Evolutionary conservation across 257 asterid genomes (phyloP), one percentile per base, ranked within the genome.

Genomic region (Haberlea rhodopensis): DNA sequence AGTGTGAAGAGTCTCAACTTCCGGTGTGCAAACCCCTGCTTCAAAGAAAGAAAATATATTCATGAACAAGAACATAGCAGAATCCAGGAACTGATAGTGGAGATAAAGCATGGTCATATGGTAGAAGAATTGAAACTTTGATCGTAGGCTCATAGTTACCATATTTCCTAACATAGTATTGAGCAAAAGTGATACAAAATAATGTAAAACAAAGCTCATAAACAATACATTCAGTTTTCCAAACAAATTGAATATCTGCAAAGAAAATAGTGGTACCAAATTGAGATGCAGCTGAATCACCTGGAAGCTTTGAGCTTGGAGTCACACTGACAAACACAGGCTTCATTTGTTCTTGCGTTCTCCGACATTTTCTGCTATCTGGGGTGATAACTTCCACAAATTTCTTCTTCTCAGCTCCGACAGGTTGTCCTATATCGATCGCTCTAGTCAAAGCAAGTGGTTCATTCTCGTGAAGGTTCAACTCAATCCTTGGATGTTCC

Each of bases 1-100:
- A 55, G 97, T 89, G 57, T 26, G 87, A 67, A 92, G 68, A 64
- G 76, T 63, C 56, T 76, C 71, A 26, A 77, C 74, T 56, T 74
- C 89, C 21, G 78, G 61, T 22, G 77, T 69, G 62, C 69, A 71
- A 59, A 63, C 55, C 48, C 70, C 84, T 68, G 74, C 71, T 53
- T 66, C 52, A 37, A 27, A 34, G 45, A 67, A 57, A 52, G 57
- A 10, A 5, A 48, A 23, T 11, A 34, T 34, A 34, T 59, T 13
- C 68, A 27, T 20, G 24, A 49, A 62, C 19, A 34, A 46, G 28
- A 48, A 48, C 11, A 34, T 34, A 34, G 8, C 11, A 67, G 60
- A 66, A 11, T 46, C 43, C 23, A 43, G 8, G 18, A 57, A 29
- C 16, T 28, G 5, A 60, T 31, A 18, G 57, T 9, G 49, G 22